Evolutionary conservation across 106 monocot species (phyloP).

Genomic region (Ottelia alismoides): DNA sequence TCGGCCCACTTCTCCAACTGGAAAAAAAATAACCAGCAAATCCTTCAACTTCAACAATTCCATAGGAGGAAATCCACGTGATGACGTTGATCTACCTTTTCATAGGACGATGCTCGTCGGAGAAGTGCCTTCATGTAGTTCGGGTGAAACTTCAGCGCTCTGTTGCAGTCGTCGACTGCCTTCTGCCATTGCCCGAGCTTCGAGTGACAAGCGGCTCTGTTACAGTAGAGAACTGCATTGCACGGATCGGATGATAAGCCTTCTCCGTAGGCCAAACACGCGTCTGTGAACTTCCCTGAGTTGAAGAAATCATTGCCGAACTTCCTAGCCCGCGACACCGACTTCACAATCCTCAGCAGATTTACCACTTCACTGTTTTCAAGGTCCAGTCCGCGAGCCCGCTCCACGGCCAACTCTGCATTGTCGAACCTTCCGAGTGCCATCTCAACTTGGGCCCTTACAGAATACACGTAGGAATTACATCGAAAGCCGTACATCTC

Average conservation of each 20-base stretch:
- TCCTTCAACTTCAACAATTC: too few species aligned
- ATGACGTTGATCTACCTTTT: slow-evolving; percentile 33
- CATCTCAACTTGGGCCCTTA: slow-evolving; percentile 72
- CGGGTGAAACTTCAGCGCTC: slow-evolving; percentile 45
- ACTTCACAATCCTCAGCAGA: slow-evolving; percentile 27
- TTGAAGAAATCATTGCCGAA: slow-evolving; percentile 51
- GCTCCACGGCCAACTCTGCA: slow-evolving; percentile 38
- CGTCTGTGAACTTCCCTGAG: slow-evolving; percentile 33
- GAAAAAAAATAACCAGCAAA: not conserved
- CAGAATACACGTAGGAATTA: slow-evolving; percentile 40
- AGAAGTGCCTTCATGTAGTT: slow-evolving; percentile 57
- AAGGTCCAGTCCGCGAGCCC: slow-evolving; percentile 29
- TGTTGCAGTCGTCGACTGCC: slow-evolving; percentile 48
- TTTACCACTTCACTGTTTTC: slow-evolving; percentile 21
- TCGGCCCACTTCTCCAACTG: slow-evolving; percentile 73
- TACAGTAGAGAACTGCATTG: slow-evolving; percentile 56
- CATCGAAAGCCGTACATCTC: slow-evolving; percentile 41
- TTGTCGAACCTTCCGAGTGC: slow-evolving; percentile 76
- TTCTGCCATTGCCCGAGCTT: slow-evolving; percentile 63
- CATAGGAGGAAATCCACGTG: not conserved
- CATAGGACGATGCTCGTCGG: slow-evolving; percentile 63
- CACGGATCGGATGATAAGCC: slow-evolving; percentile 44
- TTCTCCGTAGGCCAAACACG: slow-evolving; percentile 46
- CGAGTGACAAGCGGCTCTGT: slow-evolving; percentile 57
- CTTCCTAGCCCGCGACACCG: slow-evolving; percentile 26